Percentiles rank a stretch among this genome's conserved stretches.
Evolutionary conservation across 1,284 basidiomycete genomes (phyloP).

Genomic region (Melanopsichium pennsylvanicum): DNA sequence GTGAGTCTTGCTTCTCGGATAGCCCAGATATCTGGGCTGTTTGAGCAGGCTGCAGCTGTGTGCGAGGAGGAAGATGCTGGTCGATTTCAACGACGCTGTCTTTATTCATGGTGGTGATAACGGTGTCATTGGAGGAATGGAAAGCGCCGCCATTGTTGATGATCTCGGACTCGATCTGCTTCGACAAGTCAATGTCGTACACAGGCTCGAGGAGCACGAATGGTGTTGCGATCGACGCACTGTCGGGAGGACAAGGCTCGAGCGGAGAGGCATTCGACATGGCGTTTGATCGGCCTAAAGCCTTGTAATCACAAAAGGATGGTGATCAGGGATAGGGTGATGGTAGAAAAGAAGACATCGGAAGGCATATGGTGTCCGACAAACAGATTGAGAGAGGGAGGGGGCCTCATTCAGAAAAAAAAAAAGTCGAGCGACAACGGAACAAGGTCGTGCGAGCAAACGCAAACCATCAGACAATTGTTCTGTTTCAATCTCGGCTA

Average conservation of each 20-base stretch:
- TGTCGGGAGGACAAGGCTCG: constrained; percentile 35
- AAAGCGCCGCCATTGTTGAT: constrained; percentile 1
- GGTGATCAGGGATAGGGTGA: too few relatives aligned
- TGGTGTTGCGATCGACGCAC: constrained; percentile 1
- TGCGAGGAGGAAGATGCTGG: constrained; percentile 31
- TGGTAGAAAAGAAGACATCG: too few relatives aligned
- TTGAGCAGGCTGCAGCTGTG: constrained; percentile 15
- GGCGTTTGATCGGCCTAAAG: too few relatives aligned
- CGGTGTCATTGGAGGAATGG: constrained; percentile 8
- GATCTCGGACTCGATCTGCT: constrained; percentile 1
- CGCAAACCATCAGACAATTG: too few relatives aligned
- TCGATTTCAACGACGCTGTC: constrained; percentile 19
- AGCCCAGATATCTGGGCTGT: neutral
- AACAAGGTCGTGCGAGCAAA: too few relatives aligned
- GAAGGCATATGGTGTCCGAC: too few relatives aligned
- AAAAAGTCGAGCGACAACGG: too few relatives aligned
- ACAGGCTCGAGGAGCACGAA: constrained; percentile 32
- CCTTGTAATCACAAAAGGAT: too few relatives aligned
- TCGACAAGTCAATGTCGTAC: constrained; percentile 13
- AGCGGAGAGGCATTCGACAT: too few relatives aligned
- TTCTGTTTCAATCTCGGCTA: too few relatives aligned
- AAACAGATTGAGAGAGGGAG: too few relatives aligned
- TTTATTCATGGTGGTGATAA: constrained; percentile 4
- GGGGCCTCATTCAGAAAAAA: too few relatives aligned
- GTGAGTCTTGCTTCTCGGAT: constrained; percentile 16